A percentile compares a stretch with the other conserved stretches of the same genome.
phyloP scores from a whole-genome alignment of 257 asterid genomes.

The Mentha longifolia region DNA sequence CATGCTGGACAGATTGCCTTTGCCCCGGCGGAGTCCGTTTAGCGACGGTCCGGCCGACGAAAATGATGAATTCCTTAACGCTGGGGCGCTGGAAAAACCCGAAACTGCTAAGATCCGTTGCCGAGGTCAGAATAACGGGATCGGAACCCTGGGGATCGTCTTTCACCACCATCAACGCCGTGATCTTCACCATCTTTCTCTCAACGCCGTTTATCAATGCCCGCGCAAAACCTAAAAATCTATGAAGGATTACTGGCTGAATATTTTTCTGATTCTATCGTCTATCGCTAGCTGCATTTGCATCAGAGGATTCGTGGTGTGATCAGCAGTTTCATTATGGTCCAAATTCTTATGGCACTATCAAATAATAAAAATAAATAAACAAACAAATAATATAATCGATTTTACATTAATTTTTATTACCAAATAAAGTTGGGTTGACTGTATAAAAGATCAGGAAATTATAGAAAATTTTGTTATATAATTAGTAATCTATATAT shows the following conservation, averaged over 20 bases:
- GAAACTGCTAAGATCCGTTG: conserved; percentile 74
- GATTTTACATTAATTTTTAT: too few species aligned
- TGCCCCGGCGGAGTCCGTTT: conserved; percentile 76
- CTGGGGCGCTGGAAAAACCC: conserved; percentile 87
- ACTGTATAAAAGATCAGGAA: too few species aligned
- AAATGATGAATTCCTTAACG: conserved; percentile 76
- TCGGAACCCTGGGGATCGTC: conserved; percentile 64
- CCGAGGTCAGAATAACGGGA: conserved; percentile 75
- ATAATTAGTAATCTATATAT: too few species aligned
- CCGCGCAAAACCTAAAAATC: too few species aligned
- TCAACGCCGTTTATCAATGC: neutral
- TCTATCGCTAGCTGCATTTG: neutral
- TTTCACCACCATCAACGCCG: conserved; percentile 85
- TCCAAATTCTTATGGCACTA: neutral
- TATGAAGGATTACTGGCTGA: neutral
- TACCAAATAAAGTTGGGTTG: too few species aligned
- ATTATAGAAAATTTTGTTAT: too few species aligned
- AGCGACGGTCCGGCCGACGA: conserved; percentile 87
- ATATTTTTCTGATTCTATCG: neutral
- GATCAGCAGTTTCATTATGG: neutral
- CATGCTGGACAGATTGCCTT: conserved; percentile 90
- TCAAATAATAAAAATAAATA: too few species aligned
- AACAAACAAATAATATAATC: too few species aligned
- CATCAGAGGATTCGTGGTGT: neutral
- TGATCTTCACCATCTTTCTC: conserved; percentile 74